These are phyloP conservation scores for Kurtzmaniella quercitrusa DNA, from an alignment of 1,139 yeast genomes.

Conservation along the genomic window DNA sequence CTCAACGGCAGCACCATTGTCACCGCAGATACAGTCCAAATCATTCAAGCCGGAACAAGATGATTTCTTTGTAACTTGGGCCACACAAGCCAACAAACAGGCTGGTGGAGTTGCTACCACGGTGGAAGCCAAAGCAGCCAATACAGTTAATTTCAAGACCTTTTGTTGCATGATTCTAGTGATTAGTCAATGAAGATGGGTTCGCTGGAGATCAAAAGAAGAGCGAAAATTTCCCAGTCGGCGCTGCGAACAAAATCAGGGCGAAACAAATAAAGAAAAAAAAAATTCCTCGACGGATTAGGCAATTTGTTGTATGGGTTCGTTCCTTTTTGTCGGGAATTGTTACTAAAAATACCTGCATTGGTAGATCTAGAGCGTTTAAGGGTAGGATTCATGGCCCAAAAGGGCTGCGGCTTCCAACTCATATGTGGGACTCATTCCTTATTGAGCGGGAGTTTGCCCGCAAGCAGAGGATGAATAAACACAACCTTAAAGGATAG, in stretches of 20 bases:
- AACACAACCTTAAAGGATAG: too few relatives aligned
- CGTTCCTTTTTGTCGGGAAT: background rate
- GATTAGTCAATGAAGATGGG: background rate
- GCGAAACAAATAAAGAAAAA: background rate
- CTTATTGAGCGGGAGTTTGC: background rate
- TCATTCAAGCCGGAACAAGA: conserved; percentile 57
- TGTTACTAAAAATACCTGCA: background rate
- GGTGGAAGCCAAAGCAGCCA: conserved; percentile 47
- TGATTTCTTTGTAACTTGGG: conserved; percentile 56
- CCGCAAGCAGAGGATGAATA: background rate
- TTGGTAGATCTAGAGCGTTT: background rate
- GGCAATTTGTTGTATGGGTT: background rate
- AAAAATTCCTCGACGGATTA: background rate
- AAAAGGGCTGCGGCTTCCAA: background rate
- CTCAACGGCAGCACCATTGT: conserved; percentile 46
- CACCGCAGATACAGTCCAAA: conserved; percentile 61
- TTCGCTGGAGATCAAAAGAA: background rate
- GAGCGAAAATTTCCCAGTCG: conserved; percentile 1
- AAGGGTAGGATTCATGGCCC: background rate
- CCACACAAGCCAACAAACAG: conserved; percentile 83
- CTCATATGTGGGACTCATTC: background rate
- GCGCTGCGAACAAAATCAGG: background rate
- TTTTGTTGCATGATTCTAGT: conserved; percentile 7
- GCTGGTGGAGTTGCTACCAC: conserved; percentile 81
- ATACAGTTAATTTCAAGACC: conserved; percentile 35